phyloP scores from a whole-genome alignment of 129 eudicot species.

The Pulicaria dysenterica region DNA sequence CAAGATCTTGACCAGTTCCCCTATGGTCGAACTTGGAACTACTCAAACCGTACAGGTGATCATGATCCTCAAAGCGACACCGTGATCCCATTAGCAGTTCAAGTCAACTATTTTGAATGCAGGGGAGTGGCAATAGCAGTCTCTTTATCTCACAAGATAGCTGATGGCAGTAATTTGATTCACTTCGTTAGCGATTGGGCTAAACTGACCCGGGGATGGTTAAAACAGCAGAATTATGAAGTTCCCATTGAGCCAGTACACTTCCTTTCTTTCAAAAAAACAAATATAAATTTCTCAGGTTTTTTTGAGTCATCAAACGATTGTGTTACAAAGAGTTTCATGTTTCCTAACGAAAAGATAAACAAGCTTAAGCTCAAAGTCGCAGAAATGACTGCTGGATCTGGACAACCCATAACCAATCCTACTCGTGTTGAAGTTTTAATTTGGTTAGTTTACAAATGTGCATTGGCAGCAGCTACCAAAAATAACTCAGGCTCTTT shows the following conservation, averaged over 20 bases:
- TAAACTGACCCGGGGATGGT: neutral
- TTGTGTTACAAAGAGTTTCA: neutral
- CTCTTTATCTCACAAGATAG: neutral
- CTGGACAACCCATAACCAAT: neutral
- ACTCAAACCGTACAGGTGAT: neutral
- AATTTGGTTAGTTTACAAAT: neutral
- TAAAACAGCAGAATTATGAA: neutral
- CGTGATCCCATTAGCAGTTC: neutral
- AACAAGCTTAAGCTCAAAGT: neutral
- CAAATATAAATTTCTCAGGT: neutral
- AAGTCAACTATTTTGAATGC: neutral
- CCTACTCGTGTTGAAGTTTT: constrained; percentile 3
- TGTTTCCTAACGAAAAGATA: neutral
- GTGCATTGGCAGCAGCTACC: neutral
- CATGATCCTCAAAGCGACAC: neutral
- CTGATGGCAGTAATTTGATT: neutral
- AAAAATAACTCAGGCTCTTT: neutral
- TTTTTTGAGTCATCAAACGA: too few species aligned
- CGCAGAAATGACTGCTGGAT: neutral
- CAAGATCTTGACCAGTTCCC: neutral
- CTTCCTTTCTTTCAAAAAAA: neutral
- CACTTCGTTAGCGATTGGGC: neutral
- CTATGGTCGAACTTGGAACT: neutral
- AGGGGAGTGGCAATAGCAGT: neutral
- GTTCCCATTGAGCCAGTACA: neutral